A percentile compares a stretch with the other conserved stretches of the same genome.
Conservation (phyloP, 345 rosid genomes). For the Populus pruinosa region DNA sequence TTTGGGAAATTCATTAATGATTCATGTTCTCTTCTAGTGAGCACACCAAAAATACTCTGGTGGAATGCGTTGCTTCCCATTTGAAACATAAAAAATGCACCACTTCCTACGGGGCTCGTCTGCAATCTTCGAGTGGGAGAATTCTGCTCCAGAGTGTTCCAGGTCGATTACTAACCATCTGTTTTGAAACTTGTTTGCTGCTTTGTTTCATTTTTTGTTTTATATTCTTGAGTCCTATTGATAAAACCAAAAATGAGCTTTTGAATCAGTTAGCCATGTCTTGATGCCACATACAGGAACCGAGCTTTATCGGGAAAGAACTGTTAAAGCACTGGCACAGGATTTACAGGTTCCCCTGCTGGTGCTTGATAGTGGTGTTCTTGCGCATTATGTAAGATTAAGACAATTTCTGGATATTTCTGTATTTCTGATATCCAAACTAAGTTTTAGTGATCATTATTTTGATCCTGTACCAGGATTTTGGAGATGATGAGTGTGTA, state of each 20-base stretch:
- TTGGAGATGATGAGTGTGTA: constrained; percentile 70
- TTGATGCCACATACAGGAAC: constrained; percentile 55
- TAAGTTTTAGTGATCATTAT: constrained; percentile 8
- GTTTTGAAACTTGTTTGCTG: constrained; percentile 1
- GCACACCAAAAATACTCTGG: no score
- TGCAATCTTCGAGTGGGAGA: constrained; percentile 85
- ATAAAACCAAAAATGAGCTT: background rate
- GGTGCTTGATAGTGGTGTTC: constrained; percentile 84
- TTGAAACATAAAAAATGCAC: constrained; percentile 58
- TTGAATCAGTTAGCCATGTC: background rate
- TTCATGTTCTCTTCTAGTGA: constrained; percentile 8
- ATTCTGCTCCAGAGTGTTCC: constrained; percentile 88
- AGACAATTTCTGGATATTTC: background rate
- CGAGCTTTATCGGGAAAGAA: constrained; percentile 86
- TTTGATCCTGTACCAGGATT: constrained; percentile 53
- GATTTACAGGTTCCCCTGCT: constrained; percentile 79
- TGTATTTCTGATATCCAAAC: background rate
- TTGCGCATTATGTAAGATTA: constrained; percentile 90
- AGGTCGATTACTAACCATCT: constrained; percentile 39
- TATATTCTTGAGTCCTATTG: background rate
- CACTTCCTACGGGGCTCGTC: constrained; percentile 63
- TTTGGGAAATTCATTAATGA: constrained; percentile 1
- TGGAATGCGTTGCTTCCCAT: constrained; percentile 15
- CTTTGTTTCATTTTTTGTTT: background rate
- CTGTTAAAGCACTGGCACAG: constrained; percentile 85